Conservation (phyloP, 2,329 filamentous ascomycete genomes). For the Graphiopsis chlorocephala region DNA sequence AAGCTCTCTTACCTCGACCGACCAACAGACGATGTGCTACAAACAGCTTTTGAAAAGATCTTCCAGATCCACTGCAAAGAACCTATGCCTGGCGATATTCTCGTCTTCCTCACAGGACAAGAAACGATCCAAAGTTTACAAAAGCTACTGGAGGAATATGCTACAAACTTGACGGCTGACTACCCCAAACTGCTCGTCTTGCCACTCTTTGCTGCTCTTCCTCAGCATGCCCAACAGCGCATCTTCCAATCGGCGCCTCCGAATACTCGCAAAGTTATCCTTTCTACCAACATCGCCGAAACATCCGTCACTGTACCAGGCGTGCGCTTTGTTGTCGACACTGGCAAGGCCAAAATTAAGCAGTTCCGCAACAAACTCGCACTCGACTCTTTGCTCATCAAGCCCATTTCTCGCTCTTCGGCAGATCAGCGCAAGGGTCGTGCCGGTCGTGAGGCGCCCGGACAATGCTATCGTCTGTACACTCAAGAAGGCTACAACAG, state of each 20-base stretch:
- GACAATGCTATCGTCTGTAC: slow-evolving; percentile 87
- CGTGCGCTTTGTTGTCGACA: slow-evolving; percentile 86
- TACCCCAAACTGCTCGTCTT: slow-evolving; percentile 58
- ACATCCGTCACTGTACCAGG: slow-evolving; percentile 95
- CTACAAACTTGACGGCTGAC: slow-evolving; percentile 59
- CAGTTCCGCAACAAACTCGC: slow-evolving; percentile 81
- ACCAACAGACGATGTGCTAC: slow-evolving; percentile 77
- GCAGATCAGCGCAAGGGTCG: slow-evolving; percentile 88
- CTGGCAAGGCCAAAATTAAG: slow-evolving; percentile 91
- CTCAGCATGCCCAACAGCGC: slow-evolving; percentile 78
- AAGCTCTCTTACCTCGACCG: slow-evolving; percentile 70
- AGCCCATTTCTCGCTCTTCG: slow-evolving; percentile 88
- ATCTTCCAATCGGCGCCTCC: slow-evolving; percentile 76
- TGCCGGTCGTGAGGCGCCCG: slow-evolving; percentile 86
- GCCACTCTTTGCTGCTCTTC: slow-evolving; percentile 85
- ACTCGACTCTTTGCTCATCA: slow-evolving; percentile 85
- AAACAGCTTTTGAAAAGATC: slow-evolving; percentile 75
- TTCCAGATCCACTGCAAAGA: slow-evolving; percentile 85
- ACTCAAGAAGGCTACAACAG: slow-evolving; percentile 71
- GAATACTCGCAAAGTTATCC: slow-evolving; percentile 81
- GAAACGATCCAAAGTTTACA: slow-evolving; percentile 86
- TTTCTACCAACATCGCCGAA: slow-evolving; percentile 97
- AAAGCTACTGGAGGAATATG: slow-evolving; percentile 76
- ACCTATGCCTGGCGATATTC: slow-evolving; percentile 86
- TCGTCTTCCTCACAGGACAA: slow-evolving; percentile 89